These are phyloP conservation scores for Gremmenia infestans DNA, from an alignment of 2,329 filamentous ascomycete genomes.

Conservation along the genomic window DNA sequence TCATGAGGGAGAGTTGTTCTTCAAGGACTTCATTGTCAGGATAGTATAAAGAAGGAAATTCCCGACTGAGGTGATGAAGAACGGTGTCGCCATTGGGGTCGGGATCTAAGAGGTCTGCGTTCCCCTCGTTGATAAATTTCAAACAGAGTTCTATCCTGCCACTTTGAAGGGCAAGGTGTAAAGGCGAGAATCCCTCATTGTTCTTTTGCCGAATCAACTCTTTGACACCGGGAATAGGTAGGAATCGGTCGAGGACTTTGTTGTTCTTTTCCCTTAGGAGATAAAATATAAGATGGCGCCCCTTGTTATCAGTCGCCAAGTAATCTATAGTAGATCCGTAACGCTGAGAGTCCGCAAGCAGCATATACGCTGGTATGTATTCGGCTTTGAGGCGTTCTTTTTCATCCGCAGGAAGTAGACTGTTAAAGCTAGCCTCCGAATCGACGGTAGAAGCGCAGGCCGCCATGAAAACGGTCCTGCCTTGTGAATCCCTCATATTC, in stretches of 20 bases:
- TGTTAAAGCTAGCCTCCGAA: neutral
- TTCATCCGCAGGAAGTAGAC: neutral
- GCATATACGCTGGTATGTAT: neutral
- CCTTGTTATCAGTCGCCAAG: neutral
- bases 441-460: neutral
- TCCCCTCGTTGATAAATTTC: constrained; percentile 2
- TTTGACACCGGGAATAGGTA: neutral
- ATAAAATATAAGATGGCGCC: neutral
- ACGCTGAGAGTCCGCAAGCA: neutral
- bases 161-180: constrained; percentile 2
- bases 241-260: neutral
- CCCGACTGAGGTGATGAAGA: constrained; percentile 11
- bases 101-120: constrained; percentile 7
- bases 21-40: neutral
- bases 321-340: neutral
- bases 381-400: neutral
- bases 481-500: constrained; percentile 3
- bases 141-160: neutral
- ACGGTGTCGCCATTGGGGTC: constrained; percentile 12
- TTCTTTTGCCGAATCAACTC: constrained; percentile 1
- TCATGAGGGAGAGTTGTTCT: neutral
- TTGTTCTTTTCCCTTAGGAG: neutral
- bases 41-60: neutral
- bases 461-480: constrained; percentile 6
- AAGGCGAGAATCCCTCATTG: constrained; percentile 9